Conservation (phyloP, 371 early-diverging fungal genomes). For the Rhizopus sp. region DNA sequence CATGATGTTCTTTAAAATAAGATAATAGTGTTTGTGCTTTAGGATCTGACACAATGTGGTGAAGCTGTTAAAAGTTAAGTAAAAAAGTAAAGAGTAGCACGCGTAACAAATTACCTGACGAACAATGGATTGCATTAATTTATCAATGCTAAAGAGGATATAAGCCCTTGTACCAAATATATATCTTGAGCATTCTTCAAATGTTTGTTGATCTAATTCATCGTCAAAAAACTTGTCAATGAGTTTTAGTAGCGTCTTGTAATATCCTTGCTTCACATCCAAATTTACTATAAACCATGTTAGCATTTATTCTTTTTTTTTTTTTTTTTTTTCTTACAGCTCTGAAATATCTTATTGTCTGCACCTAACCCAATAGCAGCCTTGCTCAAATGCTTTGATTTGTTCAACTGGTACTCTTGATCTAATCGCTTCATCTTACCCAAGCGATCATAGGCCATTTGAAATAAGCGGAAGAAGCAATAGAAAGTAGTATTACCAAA, state of each 20-base stretch:
- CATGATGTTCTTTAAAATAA: constrained; percentile 26
- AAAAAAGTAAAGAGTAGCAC: background rate
- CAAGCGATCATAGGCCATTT: constrained; percentile 78
- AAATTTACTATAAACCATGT: constrained; percentile 12
- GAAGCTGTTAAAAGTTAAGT: constrained; percentile 8
- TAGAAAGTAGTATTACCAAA: constrained; percentile 81
- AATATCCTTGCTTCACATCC: constrained; percentile 58
- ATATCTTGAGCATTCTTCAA: constrained; percentile 88
- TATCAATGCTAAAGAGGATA: constrained; percentile 84
- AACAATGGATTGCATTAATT: constrained; percentile 32
- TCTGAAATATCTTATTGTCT: constrained; percentile 11
- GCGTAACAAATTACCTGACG: constrained; percentile 22
- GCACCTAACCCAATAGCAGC: constrained; percentile 32
- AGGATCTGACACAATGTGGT: constrained; percentile 26
- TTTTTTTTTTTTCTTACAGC: background rate
- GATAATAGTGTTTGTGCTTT: constrained; percentile 22
- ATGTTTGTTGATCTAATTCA: constrained; percentile 79
- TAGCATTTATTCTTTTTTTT: background rate
- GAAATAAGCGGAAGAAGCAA: constrained; percentile 86
- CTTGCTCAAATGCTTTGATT: constrained; percentile 58
- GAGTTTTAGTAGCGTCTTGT: constrained; percentile 67
- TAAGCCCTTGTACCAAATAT: constrained; percentile 89
- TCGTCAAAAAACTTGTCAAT: constrained; percentile 74
- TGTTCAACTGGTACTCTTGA: constrained; percentile 54
- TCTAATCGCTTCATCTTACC: constrained; percentile 74